Evolutionary conservation across 2,329 filamentous ascomycete species (phyloP), one percentile per base, ranked within the genome.

Genomic region (Fusarium proliferatum): DNA sequence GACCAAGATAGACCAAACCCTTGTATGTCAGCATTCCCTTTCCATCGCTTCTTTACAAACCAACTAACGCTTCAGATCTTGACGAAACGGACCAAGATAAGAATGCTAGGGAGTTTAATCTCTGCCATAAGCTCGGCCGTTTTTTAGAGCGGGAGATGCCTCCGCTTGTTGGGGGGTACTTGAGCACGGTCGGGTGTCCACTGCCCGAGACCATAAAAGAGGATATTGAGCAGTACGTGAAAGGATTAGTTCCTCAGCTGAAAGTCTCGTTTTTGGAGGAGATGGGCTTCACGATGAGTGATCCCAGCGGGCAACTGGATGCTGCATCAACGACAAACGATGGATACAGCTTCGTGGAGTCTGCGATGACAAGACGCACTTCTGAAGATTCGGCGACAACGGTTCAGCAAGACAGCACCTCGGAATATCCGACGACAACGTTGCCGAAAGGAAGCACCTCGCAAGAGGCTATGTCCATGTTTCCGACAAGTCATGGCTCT

Each of bases 401-500:
- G 6, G 0, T 28, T 4, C 51, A 21, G 1, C 23, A 15, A 16
- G 51, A 21, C 3, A 39, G 12, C 17, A 21, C 3, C 0, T 28
- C 6, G 16, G n/a, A 8, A 16, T 3, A 28, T 3, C 9, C 11
- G 15, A 17, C 4, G 30, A 15, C 16, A 6, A 15, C 3, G 3
- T 6, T 16, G 0, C 34, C 9, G 10, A 11, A 10, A 15, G 51
- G 33, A 1, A 53, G 11, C 9, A 21, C 6, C 4, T 39, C 33
- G 0, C 6, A 38, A 11, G 23, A n/a, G 12, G 0, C 17, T 2
- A 53, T 21, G 2, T 16, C 9, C 0, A 16, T 26, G 33, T 38
- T n/a, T 26, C n/a, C 19, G 9, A 21, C 3, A 2, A 6, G 5
- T 23, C 5, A 21, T 6, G 9, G 5, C 3, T 26, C n/a, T 11